Base-by-base conservation (phyloP, 225 moss, liverwort and hornwort genomes). In the Polytrichum commune region DNA sequence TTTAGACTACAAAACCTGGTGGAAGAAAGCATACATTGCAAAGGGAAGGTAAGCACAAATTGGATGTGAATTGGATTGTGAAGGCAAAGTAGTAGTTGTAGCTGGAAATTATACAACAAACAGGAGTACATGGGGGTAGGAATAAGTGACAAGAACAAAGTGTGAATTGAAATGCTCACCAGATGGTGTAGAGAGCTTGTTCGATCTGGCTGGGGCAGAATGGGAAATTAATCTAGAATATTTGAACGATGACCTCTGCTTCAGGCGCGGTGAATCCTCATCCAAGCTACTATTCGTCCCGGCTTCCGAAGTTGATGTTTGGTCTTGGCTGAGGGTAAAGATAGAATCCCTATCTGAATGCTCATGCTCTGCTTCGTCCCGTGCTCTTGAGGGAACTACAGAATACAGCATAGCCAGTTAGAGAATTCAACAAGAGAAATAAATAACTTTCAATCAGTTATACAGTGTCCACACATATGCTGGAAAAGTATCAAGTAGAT, bases 221-320 rank as follows among this genome's bases (percentile, higher is more conserved):
- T 81, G 83, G 64, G 81, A 76, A 58, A 76, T 71, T 27, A 86
- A 73, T 65, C 81, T 81, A 26, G 87, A 76, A 64, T 80, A 83
- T 78, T 69, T 84, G 78, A 87, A 83, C 63, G 81, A 87, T 16
- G 60, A 66, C 7, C 78, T 71, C 53, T 81, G 83, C 29, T 63
- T 78, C 53, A 79, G 81, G 57, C 84, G 87, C 26, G 87, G 87
- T 60, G 84, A 87, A 38, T 84, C 84, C 77, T 87, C 87, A 27
- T 87, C 87, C 72, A 87, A 74, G 77, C 87, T 84, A 73, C 87
- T 87, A 58, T 73, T 88, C 1, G 88, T 82, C 73, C 88, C 84
- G 64, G 88, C 82, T 78, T 84, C 88, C 29, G 88, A 88, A 27
- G 79, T 81, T 20, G 87, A 87, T 26, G 87, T 87, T 23, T 87